These are phyloP conservation scores for Oehlia diaphana DNA, from an alignment of 192 early-diverging fungal genomes.

Conservation along the genomic window DNA sequence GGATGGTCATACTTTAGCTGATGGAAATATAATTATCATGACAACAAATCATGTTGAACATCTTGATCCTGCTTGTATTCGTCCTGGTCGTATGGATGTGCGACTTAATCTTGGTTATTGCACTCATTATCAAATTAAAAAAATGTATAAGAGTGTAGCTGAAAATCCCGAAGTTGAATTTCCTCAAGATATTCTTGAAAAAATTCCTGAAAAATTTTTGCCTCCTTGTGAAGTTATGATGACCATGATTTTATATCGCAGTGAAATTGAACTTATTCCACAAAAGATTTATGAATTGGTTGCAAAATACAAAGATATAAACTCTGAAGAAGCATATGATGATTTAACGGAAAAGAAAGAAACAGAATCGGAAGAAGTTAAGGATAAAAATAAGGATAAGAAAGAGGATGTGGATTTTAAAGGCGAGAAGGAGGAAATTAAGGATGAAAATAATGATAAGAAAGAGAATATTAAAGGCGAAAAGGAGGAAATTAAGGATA, in stretches of 20 bases:
- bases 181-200: background rate
- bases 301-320: background rate
- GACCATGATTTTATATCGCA: constrained; percentile 52
- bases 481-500: no score
- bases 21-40: constrained; percentile 63
- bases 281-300: constrained; percentile 30
- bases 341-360: background rate
- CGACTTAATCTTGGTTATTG: constrained; percentile 55
- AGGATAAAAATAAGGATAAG: no score
- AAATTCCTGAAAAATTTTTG: background rate
- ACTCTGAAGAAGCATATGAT: background rate
- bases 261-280: constrained; percentile 28
- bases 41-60: constrained; percentile 60
- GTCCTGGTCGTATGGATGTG: constrained; percentile 63
- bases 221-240: constrained; percentile 1
- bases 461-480: no score
- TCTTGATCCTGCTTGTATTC: constrained; percentile 62
- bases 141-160: constrained; percentile 38
- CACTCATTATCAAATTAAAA: constrained; percentile 58
- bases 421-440: no score
- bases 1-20: constrained; percentile 60
- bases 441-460: no score
- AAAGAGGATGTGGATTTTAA: no score
- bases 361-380: background rate
- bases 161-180: background rate